These are phyloP conservation scores for Orbilia ellipsospora DNA, from an alignment of 2,329 filamentous ascomycete genomes.

Conservation along the genomic window DNA sequence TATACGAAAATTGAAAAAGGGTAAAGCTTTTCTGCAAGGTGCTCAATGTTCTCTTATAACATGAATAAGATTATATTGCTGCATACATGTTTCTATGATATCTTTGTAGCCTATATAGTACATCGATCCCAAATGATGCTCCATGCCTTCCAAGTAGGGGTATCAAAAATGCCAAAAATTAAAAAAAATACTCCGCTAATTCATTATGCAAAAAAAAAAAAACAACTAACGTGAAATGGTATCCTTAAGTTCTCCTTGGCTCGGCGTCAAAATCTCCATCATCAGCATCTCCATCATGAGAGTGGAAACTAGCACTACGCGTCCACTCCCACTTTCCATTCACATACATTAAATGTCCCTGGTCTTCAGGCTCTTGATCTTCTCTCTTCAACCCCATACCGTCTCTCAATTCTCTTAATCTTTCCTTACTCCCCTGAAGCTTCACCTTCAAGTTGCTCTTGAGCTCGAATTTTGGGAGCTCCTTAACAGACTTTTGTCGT, in stretches of 20 bases:
- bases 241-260: neutral
- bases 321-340: slow-evolving; percentile 54
- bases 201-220: slow-evolving; percentile 4
- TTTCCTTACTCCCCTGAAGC: slow-evolving; percentile 46
- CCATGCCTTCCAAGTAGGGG: slow-evolving; percentile 8
- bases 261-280: neutral
- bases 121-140: neutral
- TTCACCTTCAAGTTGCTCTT: slow-evolving; percentile 30
- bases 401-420: slow-evolving; percentile 41
- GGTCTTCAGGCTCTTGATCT: slow-evolving; percentile 29
- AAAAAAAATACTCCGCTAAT: slow-evolving; percentile 21
- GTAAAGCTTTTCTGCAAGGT: too few relatives aligned
- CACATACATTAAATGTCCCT: slow-evolving; percentile 46
- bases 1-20: too few relatives aligned
- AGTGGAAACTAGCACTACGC: slow-evolving; percentile 39
- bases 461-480: slow-evolving; percentile 35
- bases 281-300: slow-evolving; percentile 29
- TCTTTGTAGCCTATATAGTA: too few relatives aligned
- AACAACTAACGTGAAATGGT: slow-evolving; percentile 15
- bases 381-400: slow-evolving; percentile 29
- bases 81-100: too few relatives aligned
- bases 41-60: too few relatives aligned
- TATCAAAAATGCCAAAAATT: slow-evolving; percentile 24
- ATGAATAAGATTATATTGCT: too few relatives aligned
- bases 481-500: slow-evolving; percentile 25